Evolutionary conservation across 305 asterid species (phyloP), one percentile per base, ranked within the genome.

Genomic region (Caryopteris hybrid): DNA sequence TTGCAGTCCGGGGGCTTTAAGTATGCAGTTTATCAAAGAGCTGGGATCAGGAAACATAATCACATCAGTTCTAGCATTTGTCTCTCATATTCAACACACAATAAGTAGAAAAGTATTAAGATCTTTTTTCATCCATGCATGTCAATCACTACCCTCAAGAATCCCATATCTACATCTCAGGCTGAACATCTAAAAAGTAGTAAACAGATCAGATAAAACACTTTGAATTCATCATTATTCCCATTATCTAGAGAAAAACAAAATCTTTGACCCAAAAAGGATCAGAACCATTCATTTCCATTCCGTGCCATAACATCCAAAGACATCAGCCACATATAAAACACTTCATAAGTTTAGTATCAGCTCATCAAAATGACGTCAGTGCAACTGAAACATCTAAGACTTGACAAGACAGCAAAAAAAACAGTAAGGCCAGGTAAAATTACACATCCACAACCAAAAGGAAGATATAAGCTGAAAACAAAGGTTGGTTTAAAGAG

Each of bases 361-460:
- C 61, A 38, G 11, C 61, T 60, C 53, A 47, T 21, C 31, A 38
- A 69, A 54, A 68, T 54, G 10, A 63, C n/a, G 4, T 51, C 56
- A 33, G 22, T 21, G 42, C 17, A 65, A 72, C 69, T 20, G 34
- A 41, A 66, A 69, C 73, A 65, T 36, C 61, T 23, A 58, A 59
- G 6, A 52, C 11, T 13, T 51, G 47, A 45, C 58, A 16, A 58
- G 21, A 11, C 18, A 42, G 71, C 55, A 23, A 66, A 67, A 56
- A 67, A 1, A 53, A 2, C n/a, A 39, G 45, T 13, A 64, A 14
- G 33, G 56, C 36, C 18, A 61, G 48, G 53, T 64, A 46, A 75
- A 38, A 50, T 58, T 61, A 55, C 43, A 60, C 29, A 58, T 43
- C 8, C 23, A 13, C 61, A 60, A 33, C 27, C 34, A 57, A 20